Percentiles rank a stretch among this genome's conserved stretches.
phyloP scores from a whole-genome alignment of 345 rosid genomes.

The Acer yangbiense region DNA sequence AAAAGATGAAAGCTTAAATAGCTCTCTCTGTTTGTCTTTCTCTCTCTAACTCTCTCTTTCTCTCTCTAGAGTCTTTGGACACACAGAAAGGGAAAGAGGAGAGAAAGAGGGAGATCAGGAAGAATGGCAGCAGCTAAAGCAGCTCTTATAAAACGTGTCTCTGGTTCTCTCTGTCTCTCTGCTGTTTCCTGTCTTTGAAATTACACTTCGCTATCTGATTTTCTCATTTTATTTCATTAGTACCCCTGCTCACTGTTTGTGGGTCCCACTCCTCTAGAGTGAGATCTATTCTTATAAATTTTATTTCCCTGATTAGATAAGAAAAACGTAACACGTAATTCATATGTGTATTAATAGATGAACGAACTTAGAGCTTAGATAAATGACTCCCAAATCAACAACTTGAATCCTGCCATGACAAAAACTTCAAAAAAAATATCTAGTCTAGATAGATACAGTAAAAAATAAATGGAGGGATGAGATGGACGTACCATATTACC shows the following conservation, averaged over 20 bases:
- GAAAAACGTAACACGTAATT: too few species aligned
- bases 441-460: too few species aligned
- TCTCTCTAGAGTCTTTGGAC: not conserved
- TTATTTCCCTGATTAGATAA: too few species aligned
- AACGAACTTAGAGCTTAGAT: too few species aligned
- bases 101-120: constrained; percentile 12
- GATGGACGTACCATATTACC: not conserved
- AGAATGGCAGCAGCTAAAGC: constrained; percentile 23
- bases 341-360: too few species aligned
- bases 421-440: too few species aligned
- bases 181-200: not conserved
- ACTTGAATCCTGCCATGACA: too few species aligned
- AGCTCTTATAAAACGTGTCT: constrained; percentile 29
- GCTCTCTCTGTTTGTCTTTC: constrained; percentile 1
- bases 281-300: not conserved
- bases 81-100: constrained; percentile 18
- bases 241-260: not conserved
- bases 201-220: not conserved
- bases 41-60: constrained; percentile 1
- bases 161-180: not conserved
- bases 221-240: constrained; percentile 10
- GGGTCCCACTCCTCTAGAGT: not conserved
- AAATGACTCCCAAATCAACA: too few species aligned
- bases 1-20: not conserved
- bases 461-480: too few species aligned